phyloP scores from a whole-genome alignment of 257 asterid genomes.

The Solanum bukasovii region DNA sequence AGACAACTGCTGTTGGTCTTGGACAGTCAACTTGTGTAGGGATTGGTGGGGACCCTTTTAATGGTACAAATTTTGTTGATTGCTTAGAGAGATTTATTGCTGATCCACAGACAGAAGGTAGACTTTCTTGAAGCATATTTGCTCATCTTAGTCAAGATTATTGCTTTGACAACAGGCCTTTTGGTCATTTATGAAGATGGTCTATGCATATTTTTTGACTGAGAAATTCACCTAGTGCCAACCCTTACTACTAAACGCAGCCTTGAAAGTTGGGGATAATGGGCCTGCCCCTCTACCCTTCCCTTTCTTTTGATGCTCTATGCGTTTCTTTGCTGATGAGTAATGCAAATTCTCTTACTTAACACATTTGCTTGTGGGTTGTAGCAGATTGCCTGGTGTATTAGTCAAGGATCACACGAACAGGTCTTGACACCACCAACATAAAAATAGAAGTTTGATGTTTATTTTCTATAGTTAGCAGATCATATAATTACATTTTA shows the following conservation, averaged over 20 bases:
- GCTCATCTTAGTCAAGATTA: neutral
- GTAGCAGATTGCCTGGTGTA: neutral
- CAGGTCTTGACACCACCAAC: neutral
- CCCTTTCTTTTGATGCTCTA: neutral
- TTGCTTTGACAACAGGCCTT: neutral
- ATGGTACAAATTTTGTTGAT: conserved; percentile 95
- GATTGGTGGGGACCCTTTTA: conserved; percentile 97
- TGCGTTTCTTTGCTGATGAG: neutral
- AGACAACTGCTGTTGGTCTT: conserved; percentile 98
- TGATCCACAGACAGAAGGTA: conserved; percentile 98
- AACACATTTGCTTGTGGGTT: neutral
- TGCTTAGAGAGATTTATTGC: conserved; percentile 77
- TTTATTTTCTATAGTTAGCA: neutral
- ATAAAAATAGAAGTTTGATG: neutral
- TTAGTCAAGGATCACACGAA: neutral
- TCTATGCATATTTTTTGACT: neutral
- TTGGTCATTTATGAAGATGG: neutral
- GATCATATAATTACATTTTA: neutral
- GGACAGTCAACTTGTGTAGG: conserved; percentile 98
- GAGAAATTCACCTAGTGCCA: neutral
- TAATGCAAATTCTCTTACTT: neutral
- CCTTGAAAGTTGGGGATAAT: neutral
- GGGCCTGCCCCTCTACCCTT: neutral
- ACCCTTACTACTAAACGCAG: neutral
- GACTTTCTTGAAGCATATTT: conserved; percentile 1